phyloP scores from a whole-genome alignment of 257 asterid genomes.

The Petrea volubilis region DNA sequence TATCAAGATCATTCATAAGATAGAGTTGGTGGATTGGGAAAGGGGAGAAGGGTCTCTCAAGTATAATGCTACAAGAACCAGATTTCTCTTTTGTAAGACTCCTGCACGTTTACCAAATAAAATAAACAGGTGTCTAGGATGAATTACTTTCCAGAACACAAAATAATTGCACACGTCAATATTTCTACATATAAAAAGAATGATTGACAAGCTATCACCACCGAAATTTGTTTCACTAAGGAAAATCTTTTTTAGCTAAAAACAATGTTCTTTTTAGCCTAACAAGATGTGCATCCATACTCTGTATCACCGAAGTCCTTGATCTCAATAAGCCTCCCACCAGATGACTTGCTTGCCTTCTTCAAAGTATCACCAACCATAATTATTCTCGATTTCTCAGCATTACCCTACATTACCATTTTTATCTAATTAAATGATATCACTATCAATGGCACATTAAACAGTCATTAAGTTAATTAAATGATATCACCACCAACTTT shows the following conservation, averaged over 20 bases:
- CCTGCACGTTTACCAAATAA: slow-evolving; percentile 49
- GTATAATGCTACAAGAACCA: slow-evolving; percentile 77
- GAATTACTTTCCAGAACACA: neutral
- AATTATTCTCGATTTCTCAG: slow-evolving; percentile 87
- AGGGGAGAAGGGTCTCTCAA: slow-evolving; percentile 89
- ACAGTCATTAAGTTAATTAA: neutral
- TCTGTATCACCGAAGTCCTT: slow-evolving; percentile 73
- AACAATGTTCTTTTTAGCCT: neutral
- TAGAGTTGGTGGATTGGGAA: slow-evolving; percentile 79
- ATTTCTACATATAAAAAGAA: slow-evolving; percentile 4
- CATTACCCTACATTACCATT: slow-evolving; percentile 55
- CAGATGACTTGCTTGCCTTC: slow-evolving; percentile 70
- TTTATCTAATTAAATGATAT: slow-evolving; percentile 1
- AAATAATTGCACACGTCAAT: neutral
- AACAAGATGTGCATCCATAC: slow-evolving; percentile 44
- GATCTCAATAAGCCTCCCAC: slow-evolving; percentile 68
- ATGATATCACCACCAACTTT: neutral
- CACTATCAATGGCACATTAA: neutral
- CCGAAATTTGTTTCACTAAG: neutral
- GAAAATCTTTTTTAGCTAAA: neutral
- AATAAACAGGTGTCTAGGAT: neutral
- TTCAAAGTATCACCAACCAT: slow-evolving; percentile 95
- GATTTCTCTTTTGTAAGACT: slow-evolving; percentile 58
- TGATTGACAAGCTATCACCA: neutral
- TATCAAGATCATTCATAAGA: slow-evolving; percentile 60